Evolutionary conservation across 108 stramenopile genomes (phyloP), one percentile per base, ranked within the genome.

Genomic region (Nannochloropsis oceanica): DNA sequence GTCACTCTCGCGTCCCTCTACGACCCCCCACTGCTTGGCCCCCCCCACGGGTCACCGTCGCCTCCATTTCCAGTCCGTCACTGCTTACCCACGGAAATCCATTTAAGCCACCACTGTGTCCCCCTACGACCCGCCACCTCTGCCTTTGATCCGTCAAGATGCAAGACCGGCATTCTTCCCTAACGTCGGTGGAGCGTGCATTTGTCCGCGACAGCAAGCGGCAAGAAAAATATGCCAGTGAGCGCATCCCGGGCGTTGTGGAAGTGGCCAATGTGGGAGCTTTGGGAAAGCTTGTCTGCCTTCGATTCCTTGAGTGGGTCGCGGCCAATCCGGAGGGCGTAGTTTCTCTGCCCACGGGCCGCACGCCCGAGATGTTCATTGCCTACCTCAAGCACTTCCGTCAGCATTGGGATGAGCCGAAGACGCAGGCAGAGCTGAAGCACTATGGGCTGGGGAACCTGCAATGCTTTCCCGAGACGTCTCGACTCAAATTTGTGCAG

Each of bases 291-390:
- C 79, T 86, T n/a, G 86, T 86, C 20, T 26, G 82, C 43, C 86
- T 84, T 42, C 81, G 81, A n/a, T 86, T 86, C 82, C 26, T 86
- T 25, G 86, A 86, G 86, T 86, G 82, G 81, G 86, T 86, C 18
- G 14, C 26, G 13, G 86, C 22, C 22, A 14, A 86, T 83, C 86
- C 86, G 12, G 82, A n/a, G 42, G 81, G 82, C 22, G 82, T 86
- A 20, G 81, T 86, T 83, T 81, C 86, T 27, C 50, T 86, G 25
- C 86, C 86, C 13, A 86, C 86, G 10, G 86, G 86, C n/a, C 79
- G 81, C 25, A 86, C 86, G 42, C 86, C 86, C 9, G 86, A 86
- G 50, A 82, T 81, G 25, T 86, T 86, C 46, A 86, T 86, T 80
- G 82, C 81, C 22, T 82, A 81, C n/a, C 81, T 86, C 25, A 82